A percentile compares a stretch with the other conserved stretches of the same genome.
These are phyloP conservation scores for Trichoderma atrobrunneum DNA, from an alignment of 2,329 filamentous ascomycete species.

Conservation along the genomic window DNA sequence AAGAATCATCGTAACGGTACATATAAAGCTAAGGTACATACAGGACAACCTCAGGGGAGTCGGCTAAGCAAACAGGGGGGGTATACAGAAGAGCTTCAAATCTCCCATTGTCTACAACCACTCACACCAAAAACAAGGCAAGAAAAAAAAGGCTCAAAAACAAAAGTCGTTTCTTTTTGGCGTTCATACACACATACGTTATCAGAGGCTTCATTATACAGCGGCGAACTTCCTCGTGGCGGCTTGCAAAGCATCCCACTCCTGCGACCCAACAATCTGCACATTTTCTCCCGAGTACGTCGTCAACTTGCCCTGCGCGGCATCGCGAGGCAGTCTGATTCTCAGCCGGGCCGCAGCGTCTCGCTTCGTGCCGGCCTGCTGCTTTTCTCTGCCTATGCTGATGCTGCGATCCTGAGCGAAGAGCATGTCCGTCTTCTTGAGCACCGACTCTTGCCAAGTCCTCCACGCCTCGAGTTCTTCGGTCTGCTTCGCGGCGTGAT, in stretches of 20 bases:
- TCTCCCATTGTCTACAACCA: background rate
- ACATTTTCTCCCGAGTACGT: slow-evolving; percentile 33
- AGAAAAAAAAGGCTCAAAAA: background rate
- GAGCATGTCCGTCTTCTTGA: slow-evolving; percentile 50
- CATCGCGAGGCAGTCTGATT: slow-evolving; percentile 46
- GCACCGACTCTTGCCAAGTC: slow-evolving; percentile 54
- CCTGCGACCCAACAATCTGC: slow-evolving; percentile 51
- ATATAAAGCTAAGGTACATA: background rate
- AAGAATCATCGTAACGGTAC: slow-evolving; percentile 6
- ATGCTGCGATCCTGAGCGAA: slow-evolving; percentile 24
- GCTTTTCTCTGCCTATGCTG: slow-evolving; percentile 29
- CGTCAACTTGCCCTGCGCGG: slow-evolving; percentile 40
- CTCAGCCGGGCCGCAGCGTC: slow-evolving; percentile 47
- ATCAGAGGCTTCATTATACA: slow-evolving; percentile 24
- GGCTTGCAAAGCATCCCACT: slow-evolving; percentile 56
- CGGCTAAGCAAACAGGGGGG: slow-evolving; percentile 6
- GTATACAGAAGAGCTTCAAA: slow-evolving; percentile 15
- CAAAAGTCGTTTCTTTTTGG: background rate
- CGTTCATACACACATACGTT: slow-evolving; percentile 1
- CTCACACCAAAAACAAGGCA: background rate
- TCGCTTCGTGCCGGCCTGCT: slow-evolving; percentile 28
- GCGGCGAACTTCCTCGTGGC: slow-evolving; percentile 30
- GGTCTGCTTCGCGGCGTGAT: slow-evolving; percentile 61
- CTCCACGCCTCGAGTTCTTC: slow-evolving; percentile 65
- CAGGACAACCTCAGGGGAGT: background rate